Conservation (phyloP, 257 asterid genomes). For the Gynochthodes officinalis region DNA sequence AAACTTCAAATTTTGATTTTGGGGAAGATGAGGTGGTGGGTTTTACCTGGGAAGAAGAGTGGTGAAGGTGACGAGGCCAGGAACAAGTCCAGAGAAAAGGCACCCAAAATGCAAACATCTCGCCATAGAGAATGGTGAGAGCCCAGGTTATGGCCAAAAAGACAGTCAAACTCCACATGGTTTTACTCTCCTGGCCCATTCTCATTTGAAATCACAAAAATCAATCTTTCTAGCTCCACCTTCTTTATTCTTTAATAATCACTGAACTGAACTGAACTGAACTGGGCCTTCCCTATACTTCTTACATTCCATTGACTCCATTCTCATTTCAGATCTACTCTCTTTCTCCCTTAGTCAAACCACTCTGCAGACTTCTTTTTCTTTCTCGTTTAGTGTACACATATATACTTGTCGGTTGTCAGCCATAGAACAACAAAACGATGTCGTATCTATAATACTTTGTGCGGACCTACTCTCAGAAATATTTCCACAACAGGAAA, state of each 20-base stretch:
- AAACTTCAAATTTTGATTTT: neutral
- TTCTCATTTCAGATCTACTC: neutral
- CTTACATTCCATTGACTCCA: neutral
- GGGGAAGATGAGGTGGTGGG: neutral
- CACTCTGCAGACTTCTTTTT: neutral
- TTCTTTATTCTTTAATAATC: neutral
- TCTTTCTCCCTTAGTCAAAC: neutral
- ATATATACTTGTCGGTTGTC: too few species aligned
- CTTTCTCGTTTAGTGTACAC: neutral
- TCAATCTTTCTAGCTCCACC: neutral
- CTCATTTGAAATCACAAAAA: neutral
- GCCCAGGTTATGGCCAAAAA: slow-evolving; percentile 67
- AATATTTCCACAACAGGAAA: neutral
- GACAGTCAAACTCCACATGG: slow-evolving; percentile 55
- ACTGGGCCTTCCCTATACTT: neutral
- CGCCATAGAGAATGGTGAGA: slow-evolving; percentile 72
- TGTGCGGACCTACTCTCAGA: too few species aligned
- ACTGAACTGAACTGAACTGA: too few species aligned
- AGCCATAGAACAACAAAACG: too few species aligned
- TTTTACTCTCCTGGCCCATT: slow-evolving; percentile 9
- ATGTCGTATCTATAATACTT: too few species aligned
- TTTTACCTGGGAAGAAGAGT: too few species aligned
- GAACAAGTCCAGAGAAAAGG: slow-evolving; percentile 72
- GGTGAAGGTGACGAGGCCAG: slow-evolving; percentile 89
- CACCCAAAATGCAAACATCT: slow-evolving; percentile 80